Conservation (phyloP, 768 basidiomycete species). For the Suillus americanus region DNA sequence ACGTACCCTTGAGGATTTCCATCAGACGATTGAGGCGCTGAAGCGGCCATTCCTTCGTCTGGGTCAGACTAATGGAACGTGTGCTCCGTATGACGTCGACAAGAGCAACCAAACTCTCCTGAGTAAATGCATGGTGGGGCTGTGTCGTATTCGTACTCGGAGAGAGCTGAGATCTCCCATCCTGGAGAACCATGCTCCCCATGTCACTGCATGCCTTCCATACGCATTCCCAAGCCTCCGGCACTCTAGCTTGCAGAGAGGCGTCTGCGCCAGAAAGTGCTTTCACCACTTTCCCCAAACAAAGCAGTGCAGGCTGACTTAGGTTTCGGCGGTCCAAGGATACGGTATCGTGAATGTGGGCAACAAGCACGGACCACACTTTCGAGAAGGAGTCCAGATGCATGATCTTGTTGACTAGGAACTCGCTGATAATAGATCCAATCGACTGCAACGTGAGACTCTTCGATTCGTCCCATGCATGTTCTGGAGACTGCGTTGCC, state of each 20-base stretch:
- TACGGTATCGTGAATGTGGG: slow-evolving; percentile 67
- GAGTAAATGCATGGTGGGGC: slow-evolving; percentile 33
- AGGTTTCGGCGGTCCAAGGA: slow-evolving; percentile 64
- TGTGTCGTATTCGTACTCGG: slow-evolving; percentile 11
- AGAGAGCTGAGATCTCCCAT: slow-evolving; percentile 15
- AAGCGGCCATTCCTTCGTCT: slow-evolving; percentile 63
- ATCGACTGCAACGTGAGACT: slow-evolving; percentile 81
- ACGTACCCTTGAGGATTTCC: slow-evolving; percentile 71
- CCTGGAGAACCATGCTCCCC: slow-evolving; percentile 50
- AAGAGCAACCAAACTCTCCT: slow-evolving; percentile 83
- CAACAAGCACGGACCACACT: slow-evolving; percentile 75
- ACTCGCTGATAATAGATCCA: slow-evolving; percentile 81
- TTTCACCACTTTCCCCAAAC: slow-evolving; percentile 75
- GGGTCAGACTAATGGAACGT: slow-evolving; percentile 47
- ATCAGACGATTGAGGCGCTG: slow-evolving; percentile 67
- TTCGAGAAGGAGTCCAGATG: slow-evolving; percentile 64
- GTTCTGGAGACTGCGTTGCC: slow-evolving; percentile 21
- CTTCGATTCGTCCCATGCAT: slow-evolving; percentile 86
- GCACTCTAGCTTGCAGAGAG: slow-evolving; percentile 36
- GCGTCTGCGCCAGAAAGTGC: slow-evolving; percentile 43
- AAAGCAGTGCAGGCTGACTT: slow-evolving; percentile 80
- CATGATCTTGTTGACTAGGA: slow-evolving; percentile 72
- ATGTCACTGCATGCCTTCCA: slow-evolving; percentile 74
- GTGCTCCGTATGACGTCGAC: slow-evolving; percentile 69
- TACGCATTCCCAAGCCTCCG: slow-evolving; percentile 55